A percentile compares a stretch with the other conserved stretches of the same genome.
Conservation (phyloP, 768 basidiomycete genomes). For the Rhodotorula sphaerocarpa region DNA sequence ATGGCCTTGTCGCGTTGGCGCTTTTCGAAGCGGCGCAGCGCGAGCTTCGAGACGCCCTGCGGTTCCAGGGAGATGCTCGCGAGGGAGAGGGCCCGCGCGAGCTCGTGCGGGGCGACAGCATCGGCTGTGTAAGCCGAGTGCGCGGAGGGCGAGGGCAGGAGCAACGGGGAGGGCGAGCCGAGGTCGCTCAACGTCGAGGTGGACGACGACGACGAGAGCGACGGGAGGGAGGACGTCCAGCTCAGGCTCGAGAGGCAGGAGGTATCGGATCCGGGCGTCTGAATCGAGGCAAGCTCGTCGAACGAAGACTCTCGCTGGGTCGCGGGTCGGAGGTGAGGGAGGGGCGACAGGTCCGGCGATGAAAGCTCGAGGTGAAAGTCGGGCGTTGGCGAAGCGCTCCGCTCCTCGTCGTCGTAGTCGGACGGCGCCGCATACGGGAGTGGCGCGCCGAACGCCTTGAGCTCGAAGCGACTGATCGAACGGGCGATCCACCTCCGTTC, state of each 20-base stretch:
- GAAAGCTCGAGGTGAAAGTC: constrained; percentile 9
- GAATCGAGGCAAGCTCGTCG: not conserved
- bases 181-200: not conserved
- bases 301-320: not conserved
- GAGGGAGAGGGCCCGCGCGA: not conserved
- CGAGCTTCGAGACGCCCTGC: constrained; percentile 12
- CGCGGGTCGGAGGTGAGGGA: not conserved
- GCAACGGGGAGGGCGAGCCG: constrained; percentile 3
- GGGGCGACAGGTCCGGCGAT: not conserved
- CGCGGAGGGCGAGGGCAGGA: constrained; percentile 5
- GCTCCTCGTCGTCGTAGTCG: not conserved
- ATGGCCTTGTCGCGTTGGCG: not conserved
- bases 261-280: too few relatives aligned
- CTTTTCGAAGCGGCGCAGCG: constrained; percentile 9
- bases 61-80: not conserved
- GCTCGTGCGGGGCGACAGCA: constrained; percentile 9
- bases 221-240: too few relatives aligned
- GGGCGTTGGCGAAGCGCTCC: not conserved
- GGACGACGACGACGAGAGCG: not conserved
- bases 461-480: not conserved
- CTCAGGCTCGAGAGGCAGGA: too few relatives aligned
- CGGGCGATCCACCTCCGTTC: not conserved
- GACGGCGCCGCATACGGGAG: not conserved
- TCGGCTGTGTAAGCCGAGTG: constrained; percentile 5
- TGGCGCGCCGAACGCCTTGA: not conserved